These are phyloP conservation scores for Avena atlantica DNA, from an alignment of 176 grass and related monocot species.

Conservation along the genomic window DNA sequence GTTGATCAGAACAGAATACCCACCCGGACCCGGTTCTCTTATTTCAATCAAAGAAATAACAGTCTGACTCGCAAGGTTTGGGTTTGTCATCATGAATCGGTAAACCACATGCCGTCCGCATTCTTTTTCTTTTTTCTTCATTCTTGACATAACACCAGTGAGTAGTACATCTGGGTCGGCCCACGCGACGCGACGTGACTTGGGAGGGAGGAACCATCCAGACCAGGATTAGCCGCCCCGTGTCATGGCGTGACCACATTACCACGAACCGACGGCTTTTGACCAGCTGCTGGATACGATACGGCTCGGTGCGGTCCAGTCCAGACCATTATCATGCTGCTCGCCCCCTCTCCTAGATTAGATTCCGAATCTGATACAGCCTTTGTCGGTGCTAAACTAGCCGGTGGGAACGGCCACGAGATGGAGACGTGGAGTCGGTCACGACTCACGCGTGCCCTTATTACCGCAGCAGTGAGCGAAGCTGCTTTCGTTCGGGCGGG, in stretches of 20 bases:
- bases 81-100: not conserved
- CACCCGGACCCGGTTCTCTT: not conserved
- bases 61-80: not conserved
- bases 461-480: constrained; percentile 37
- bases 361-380: not conserved
- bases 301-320: not conserved
- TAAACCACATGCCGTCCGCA: not conserved
- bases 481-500: not conserved
- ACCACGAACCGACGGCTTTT: not conserved
- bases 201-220: too few relatives aligned
- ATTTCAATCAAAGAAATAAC: not conserved
- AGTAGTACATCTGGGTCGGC: too few relatives aligned
- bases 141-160: too few relatives aligned
- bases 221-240: not conserved
- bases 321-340: not conserved
- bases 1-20: not conserved
- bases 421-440: not conserved
- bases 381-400: not conserved
- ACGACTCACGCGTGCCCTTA: not conserved
- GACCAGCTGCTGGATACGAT: not conserved
- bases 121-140: too few relatives aligned
- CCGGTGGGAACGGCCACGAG: not conserved
- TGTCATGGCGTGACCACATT: not conserved
- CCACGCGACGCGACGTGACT: too few relatives aligned
- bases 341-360: not conserved